Evolutionary conservation across 2,329 filamentous ascomycete genomes (phyloP).

Genomic region (Acephala macrosclerotiorum): DNA sequence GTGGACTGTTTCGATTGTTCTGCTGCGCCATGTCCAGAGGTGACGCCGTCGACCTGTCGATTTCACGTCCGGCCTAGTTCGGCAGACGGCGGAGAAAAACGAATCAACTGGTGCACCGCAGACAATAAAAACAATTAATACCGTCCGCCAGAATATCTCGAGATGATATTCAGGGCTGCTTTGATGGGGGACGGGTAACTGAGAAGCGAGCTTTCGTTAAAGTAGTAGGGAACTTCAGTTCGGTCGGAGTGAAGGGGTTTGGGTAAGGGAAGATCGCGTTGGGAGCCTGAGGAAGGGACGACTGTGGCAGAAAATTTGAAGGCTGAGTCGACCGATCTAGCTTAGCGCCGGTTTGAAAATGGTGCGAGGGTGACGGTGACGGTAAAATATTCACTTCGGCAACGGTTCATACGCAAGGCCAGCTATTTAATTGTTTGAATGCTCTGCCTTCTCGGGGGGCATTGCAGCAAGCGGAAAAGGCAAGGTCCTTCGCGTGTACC

Average conservation of each 20-base stretch:
- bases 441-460: background rate
- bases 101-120: background rate
- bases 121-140: background rate
- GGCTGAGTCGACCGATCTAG: background rate
- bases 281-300: constrained; percentile 1
- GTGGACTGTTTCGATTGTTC: constrained; percentile 39
- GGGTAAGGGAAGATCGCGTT: background rate
- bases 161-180: no score
- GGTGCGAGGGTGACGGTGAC: no score
- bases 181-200: background rate
- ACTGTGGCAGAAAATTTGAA: background rate
- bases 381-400: background rate
- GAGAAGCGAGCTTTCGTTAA: background rate
- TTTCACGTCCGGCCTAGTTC: background rate
- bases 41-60: constrained; percentile 2
- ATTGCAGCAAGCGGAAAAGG: background rate
- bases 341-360: background rate
- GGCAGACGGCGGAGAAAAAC: background rate
- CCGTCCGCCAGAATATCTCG: no score
- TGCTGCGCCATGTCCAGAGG: constrained; percentile 37
- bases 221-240: background rate
- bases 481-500: background rate
- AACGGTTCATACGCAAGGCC: background rate
- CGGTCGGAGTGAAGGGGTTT: background rate
- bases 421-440: background rate